These are phyloP conservation scores for Fusarium proliferatum DNA, from an alignment of 2,329 filamentous ascomycete genomes.

Conservation along the genomic window DNA sequence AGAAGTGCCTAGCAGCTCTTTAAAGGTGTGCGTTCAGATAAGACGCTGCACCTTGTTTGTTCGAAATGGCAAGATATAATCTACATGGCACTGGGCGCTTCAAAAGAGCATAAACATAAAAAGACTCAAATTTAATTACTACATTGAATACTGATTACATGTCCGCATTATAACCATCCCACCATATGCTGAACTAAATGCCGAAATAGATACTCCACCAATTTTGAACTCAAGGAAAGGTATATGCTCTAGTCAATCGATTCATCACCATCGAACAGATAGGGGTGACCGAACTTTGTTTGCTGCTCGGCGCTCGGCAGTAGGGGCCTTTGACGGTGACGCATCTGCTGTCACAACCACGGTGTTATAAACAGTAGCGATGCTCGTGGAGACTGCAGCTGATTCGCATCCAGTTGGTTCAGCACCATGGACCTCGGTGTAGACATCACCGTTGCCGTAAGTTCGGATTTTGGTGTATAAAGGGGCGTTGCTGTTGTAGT, in stretches of 20 bases:
- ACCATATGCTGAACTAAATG: background rate
- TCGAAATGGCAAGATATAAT: too few species aligned
- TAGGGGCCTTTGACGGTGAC: constrained; percentile 17
- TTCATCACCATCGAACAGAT: constrained; percentile 26
- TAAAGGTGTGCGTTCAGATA: background rate
- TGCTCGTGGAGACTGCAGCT: constrained; percentile 44
- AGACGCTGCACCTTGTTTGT: background rate
- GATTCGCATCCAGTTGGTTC: constrained; percentile 39
- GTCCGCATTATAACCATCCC: constrained; percentile 6
- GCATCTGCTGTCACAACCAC: constrained; percentile 47
- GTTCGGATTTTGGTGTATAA: constrained; percentile 36
- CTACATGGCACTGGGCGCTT: background rate
- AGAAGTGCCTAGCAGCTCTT: background rate
- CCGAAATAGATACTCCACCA: background rate
- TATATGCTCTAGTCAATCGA: background rate
- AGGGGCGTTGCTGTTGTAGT: constrained; percentile 12
- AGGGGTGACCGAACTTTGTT: constrained; percentile 28
- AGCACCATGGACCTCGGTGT: constrained; percentile 21
- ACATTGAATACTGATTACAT: constrained; percentile 23
- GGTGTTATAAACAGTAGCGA: constrained; percentile 52
- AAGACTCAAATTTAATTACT: constrained; percentile 19
- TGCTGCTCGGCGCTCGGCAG: constrained; percentile 1
- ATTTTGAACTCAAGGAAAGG: constrained; percentile 15
- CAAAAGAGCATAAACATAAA: background rate
- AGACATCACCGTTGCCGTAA: constrained; percentile 12